phyloP scores from a whole-genome alignment of 139 green algal species.

The Protoeuglena noctilucae region DNA sequence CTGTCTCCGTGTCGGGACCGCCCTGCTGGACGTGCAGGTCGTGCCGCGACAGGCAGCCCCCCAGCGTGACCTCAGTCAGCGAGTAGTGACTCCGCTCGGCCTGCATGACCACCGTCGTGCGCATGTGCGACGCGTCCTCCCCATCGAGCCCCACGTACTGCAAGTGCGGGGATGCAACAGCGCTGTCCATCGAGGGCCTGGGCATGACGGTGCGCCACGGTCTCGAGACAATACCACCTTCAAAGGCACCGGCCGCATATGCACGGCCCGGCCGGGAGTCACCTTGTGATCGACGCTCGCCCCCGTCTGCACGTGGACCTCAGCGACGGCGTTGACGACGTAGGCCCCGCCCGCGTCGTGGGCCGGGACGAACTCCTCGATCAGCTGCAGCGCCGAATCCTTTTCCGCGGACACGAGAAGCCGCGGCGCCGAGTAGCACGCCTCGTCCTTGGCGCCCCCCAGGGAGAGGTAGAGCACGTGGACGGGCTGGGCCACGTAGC shows the following conservation, averaged over 20 bases:
- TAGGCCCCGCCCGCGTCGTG: slow-evolving; percentile 18
- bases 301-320: slow-evolving; percentile 41
- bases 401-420: slow-evolving; percentile 41
- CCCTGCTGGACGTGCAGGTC: slow-evolving; percentile 50
- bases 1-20: slow-evolving; percentile 38
- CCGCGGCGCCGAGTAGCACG: too few species aligned
- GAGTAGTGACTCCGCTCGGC: slow-evolving; percentile 30
- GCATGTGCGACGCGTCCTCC: slow-evolving; percentile 43
- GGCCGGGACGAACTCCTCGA: slow-evolving; percentile 52
- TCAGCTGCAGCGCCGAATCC: slow-evolving; percentile 26
- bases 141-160: not conserved
- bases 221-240: not conserved
- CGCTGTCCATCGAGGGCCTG: slow-evolving; percentile 1
- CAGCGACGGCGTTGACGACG: slow-evolving; percentile 40
- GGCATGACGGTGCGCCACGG: not conserved
- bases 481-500: slow-evolving; percentile 29
- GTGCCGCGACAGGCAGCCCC: slow-evolving; percentile 58
- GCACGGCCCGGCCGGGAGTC: slow-evolving; percentile 21
- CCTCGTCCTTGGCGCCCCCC: too few species aligned
- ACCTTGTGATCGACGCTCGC: slow-evolving; percentile 50
- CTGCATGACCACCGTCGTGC: slow-evolving; percentile 61
- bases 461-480: slow-evolving; percentile 50
- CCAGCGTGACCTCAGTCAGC: slow-evolving; percentile 53
- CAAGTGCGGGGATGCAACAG: not conserved
- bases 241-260: too few species aligned